These are phyloP conservation scores for Metschnikowia cerradonensis DNA, from an alignment of 805 yeast species.

Conservation along the genomic window DNA sequence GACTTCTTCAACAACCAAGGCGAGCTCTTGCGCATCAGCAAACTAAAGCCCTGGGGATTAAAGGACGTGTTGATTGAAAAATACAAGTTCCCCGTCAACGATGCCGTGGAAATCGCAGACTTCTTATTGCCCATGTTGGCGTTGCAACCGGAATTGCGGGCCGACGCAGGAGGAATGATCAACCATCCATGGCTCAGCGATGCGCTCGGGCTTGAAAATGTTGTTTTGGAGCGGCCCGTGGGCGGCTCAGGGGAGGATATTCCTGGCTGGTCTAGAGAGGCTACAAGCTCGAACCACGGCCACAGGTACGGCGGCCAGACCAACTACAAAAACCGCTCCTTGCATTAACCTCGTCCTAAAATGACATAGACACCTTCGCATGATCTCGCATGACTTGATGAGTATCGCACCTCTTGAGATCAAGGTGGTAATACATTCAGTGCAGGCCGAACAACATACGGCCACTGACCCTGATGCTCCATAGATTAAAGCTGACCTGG, in stretches of 20 bases:
- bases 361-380: not conserved
- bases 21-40: slow-evolving; percentile 42
- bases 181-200: slow-evolving; percentile 83
- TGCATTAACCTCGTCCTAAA: not conserved
- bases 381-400: not conserved
- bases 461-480: not conserved
- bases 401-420: not conserved
- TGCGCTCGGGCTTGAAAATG: slow-evolving; percentile 70
- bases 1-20: slow-evolving; percentile 21
- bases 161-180: slow-evolving; percentile 94
- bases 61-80: slow-evolving; percentile 46
- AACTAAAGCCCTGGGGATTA: slow-evolving; percentile 50
- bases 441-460: not conserved
- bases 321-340: not conserved
- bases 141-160: slow-evolving; percentile 73
- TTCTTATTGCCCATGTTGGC: slow-evolving; percentile 81
- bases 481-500: not conserved
- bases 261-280: slow-evolving; percentile 83
- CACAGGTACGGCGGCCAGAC: slow-evolving; percentile 7
- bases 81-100: slow-evolving; percentile 51
- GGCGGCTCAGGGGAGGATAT: slow-evolving; percentile 85
- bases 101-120: slow-evolving; percentile 69
- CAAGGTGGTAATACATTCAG: not conserved
- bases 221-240: slow-evolving; percentile 65
- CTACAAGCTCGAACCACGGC: slow-evolving; percentile 18